phyloP scores from a whole-genome alignment of 1,284 basidiomycete genomes.

The Coniophora puteana region DNA sequence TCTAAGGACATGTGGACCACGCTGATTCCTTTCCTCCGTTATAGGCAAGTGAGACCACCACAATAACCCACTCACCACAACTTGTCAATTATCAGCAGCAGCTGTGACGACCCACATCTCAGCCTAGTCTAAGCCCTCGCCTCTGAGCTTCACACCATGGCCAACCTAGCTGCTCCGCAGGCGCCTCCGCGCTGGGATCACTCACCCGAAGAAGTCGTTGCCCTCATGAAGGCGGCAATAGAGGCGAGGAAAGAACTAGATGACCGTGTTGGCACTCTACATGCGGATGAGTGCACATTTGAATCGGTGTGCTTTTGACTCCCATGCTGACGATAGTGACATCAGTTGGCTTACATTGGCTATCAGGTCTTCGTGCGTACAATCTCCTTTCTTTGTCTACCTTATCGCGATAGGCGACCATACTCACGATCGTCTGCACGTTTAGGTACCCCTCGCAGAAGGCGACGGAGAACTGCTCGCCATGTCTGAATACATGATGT shows the following conservation, averaged over 20 bases:
- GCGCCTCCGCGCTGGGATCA: slow-evolving; percentile 67
- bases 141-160: no score
- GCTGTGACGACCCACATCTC: no score
- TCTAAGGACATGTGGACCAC: no score
- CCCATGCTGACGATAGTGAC: slow-evolving; percentile 1
- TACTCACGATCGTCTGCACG: no score
- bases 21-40: no score
- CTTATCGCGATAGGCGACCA: slow-evolving; percentile 21
- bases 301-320: slow-evolving; percentile 41
- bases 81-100: no score
- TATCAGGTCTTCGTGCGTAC: slow-evolving; percentile 63
- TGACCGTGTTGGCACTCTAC: slow-evolving; percentile 60
- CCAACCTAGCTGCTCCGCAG: slow-evolving; percentile 60
- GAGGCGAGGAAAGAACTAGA: slow-evolving; percentile 48
- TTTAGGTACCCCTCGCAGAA: slow-evolving; percentile 49
- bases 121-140: no score
- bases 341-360: slow-evolving; percentile 2
- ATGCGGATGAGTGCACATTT: slow-evolving; percentile 53
- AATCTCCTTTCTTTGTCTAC: slow-evolving; percentile 12
- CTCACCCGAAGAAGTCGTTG: slow-evolving; percentile 55
- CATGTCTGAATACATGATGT: slow-evolving; percentile 56
- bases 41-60: no score
- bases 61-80: no score
- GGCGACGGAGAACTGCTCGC: slow-evolving; percentile 53
- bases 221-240: slow-evolving; percentile 58